phyloP scores from a whole-genome alignment of 805 yeast species.

The Ogataea degrootiae region DNA sequence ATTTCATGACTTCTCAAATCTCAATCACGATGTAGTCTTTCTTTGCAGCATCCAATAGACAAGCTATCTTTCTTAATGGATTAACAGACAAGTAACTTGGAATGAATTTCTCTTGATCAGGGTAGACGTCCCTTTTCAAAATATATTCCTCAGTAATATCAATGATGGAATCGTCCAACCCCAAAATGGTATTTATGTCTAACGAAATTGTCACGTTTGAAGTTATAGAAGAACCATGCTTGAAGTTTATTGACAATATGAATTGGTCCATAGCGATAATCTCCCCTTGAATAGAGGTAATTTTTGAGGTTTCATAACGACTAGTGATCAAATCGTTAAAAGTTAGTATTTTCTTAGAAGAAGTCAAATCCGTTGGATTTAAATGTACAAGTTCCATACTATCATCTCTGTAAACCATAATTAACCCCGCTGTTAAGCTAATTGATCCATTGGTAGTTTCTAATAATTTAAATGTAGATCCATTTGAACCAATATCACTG shows the following conservation, averaged over 20 bases:
- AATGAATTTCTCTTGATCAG: slow-evolving; percentile 11
- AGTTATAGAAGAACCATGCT: neutral
- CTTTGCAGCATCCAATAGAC: slow-evolving; percentile 36
- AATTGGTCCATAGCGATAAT: slow-evolving; percentile 3
- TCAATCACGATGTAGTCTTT: slow-evolving; percentile 36
- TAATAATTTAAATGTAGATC: slow-evolving; percentile 3
- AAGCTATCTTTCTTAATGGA: slow-evolving; percentile 28
- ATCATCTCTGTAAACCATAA: slow-evolving; percentile 6
- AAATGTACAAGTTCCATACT: slow-evolving; percentile 11
- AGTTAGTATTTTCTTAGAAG: slow-evolving; percentile 2
- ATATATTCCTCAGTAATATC: slow-evolving; percentile 4
- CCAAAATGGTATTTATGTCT: slow-evolving; percentile 1
- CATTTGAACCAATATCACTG: slow-evolving; percentile 12
- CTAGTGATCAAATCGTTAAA: neutral
- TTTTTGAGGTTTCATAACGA: neutral
- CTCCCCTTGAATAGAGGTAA: slow-evolving; percentile 7
- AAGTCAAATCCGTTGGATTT: slow-evolving; percentile 3
- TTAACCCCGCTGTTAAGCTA: slow-evolving; percentile 5
- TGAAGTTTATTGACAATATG: slow-evolving; percentile 8
- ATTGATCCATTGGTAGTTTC: neutral
- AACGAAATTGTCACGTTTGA: slow-evolving; percentile 2
- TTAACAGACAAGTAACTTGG: slow-evolving; percentile 34
- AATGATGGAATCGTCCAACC: neutral
- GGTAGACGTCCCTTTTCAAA: slow-evolving; percentile 4
- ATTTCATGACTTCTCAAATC: slow-evolving; percentile 1